phyloP scores from a whole-genome alignment of 1,139 yeast species.

The Yamadazyma diospyri region DNA sequence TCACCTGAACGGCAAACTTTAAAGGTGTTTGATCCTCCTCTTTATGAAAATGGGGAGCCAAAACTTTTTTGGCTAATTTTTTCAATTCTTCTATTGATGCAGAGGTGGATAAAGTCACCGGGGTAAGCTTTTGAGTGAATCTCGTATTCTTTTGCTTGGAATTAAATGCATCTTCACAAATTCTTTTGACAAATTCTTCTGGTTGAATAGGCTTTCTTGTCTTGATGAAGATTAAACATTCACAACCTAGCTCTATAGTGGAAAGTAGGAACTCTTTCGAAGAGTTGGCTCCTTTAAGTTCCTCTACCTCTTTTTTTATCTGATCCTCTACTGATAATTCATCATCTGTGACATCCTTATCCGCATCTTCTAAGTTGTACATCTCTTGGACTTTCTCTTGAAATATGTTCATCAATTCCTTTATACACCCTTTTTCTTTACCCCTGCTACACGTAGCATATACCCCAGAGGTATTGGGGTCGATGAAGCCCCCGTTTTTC shows the following conservation, averaged over 20 bases:
- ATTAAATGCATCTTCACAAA: constrained; percentile 59
- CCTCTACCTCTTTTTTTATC: constrained; percentile 64
- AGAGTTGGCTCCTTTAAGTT: constrained; percentile 41
- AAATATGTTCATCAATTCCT: constrained; percentile 65
- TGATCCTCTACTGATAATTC: constrained; percentile 70
- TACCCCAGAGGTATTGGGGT: constrained; percentile 79
- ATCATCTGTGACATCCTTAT: constrained; percentile 24
- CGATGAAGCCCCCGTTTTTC: constrained; percentile 52
- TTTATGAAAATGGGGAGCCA: constrained; percentile 66
- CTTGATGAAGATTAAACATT: constrained; percentile 81
- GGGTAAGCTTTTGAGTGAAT: constrained; percentile 75
- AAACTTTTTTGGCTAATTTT: constrained; percentile 52
- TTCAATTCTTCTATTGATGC: constrained; percentile 67
- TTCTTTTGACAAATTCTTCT: constrained; percentile 56
- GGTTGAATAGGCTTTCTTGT: constrained; percentile 78
- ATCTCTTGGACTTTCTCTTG: constrained; percentile 52
- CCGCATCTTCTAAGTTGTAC: constrained; percentile 40
- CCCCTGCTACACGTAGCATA: constrained; percentile 85
- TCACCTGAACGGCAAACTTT: constrained; percentile 79
- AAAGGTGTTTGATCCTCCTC: constrained; percentile 44
- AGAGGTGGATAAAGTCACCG: constrained; percentile 71
- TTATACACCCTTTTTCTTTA: constrained; percentile 69
- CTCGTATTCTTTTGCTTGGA: constrained; percentile 57
- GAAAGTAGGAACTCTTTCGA: constrained; percentile 49
- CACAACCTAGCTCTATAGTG: constrained; percentile 73